Percentiles rank a stretch among this genome's conserved stretches.
phyloP scores from a whole-genome alignment of 2,329 filamentous ascomycete species.

The Basipetospora chlamydospora region DNA sequence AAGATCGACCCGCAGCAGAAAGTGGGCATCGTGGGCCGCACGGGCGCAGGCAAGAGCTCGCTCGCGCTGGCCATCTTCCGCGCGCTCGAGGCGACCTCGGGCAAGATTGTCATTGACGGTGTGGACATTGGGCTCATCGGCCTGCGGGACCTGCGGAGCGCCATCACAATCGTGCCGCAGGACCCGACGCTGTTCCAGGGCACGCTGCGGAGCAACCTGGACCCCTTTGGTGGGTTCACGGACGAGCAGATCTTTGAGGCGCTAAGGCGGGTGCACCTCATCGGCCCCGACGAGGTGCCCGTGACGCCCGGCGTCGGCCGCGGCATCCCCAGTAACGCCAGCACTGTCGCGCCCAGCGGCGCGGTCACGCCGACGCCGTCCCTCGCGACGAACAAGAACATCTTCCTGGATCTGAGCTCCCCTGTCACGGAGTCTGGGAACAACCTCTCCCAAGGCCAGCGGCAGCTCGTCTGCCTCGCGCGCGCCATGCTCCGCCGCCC shows the following conservation, averaged over 20 bases:
- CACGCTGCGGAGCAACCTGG: conserved; percentile 81
- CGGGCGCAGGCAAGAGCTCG: conserved; percentile 92
- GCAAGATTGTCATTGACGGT: conserved; percentile 79
- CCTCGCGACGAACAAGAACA: conserved; percentile 68
- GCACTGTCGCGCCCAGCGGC: conserved; percentile 2
- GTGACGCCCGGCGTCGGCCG: conserved; percentile 5
- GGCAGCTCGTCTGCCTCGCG: conserved; percentile 85
- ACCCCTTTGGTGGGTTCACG: conserved; percentile 78
- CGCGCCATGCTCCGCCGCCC: conserved; percentile 83
- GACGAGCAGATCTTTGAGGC: conserved; percentile 84
- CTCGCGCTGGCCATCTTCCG: conserved; percentile 87
- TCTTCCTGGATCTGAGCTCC: conserved; percentile 78
- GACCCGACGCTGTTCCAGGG: conserved; percentile 91
- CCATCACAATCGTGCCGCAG: conserved; percentile 95
- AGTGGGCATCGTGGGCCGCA: conserved; percentile 90
- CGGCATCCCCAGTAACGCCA: too few relatives aligned
- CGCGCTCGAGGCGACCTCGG: conserved; percentile 77
- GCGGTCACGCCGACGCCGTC: conserved; percentile 18
- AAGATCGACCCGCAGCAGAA: conserved; percentile 78
- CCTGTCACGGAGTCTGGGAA: conserved; percentile 78
- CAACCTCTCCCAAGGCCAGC: conserved; percentile 90
- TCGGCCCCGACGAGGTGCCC: conserved; percentile 41
- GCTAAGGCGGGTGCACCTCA: conserved; percentile 76
- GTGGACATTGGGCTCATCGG: conserved; percentile 85
- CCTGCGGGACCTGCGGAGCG: conserved; percentile 80